These are phyloP conservation scores for Cystobasidiaceae sp. DNA, from an alignment of 1,284 basidiomycete genomes.

Conservation along the genomic window DNA sequence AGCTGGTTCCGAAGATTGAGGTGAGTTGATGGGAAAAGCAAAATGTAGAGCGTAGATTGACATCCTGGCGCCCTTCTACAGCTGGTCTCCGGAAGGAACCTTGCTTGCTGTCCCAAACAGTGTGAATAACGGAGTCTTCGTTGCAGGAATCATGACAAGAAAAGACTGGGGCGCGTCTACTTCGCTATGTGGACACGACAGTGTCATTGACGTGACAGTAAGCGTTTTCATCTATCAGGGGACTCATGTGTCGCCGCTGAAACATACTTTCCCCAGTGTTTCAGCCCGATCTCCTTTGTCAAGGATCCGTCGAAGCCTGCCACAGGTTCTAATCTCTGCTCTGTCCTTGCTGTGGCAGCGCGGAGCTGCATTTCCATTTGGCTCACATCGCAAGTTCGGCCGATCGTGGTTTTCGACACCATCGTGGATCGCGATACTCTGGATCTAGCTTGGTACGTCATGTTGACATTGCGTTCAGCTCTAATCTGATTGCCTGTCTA, in stretches of 20 bases:
- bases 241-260: not conserved
- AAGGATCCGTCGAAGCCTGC: constrained; percentile 60
- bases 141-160: constrained; percentile 87
- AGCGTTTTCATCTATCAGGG: constrained; percentile 44
- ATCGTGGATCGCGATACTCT: constrained; percentile 91
- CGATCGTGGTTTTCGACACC: constrained; percentile 85
- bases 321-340: constrained; percentile 69
- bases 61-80: constrained; percentile 44
- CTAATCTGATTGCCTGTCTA: not conserved
- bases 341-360: constrained; percentile 79
- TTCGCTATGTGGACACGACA: constrained; percentile 92
- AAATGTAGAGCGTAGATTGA: not conserved
- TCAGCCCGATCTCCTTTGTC: constrained; percentile 88
- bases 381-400: constrained; percentile 84
- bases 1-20: constrained; percentile 91
- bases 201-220: constrained; percentile 92
- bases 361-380: constrained; percentile 70
- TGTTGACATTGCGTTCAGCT: not conserved
- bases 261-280: constrained; percentile 56
- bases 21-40: constrained; percentile 51
- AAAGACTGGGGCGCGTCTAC: constrained; percentile 51
- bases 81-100: constrained; percentile 98
- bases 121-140: constrained; percentile 96
- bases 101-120: constrained; percentile 96
- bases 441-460: constrained; percentile 79